Evolutionary conservation across 2,329 filamentous ascomycete genomes (phyloP).

Genomic region (Passalora sequoiae): DNA sequence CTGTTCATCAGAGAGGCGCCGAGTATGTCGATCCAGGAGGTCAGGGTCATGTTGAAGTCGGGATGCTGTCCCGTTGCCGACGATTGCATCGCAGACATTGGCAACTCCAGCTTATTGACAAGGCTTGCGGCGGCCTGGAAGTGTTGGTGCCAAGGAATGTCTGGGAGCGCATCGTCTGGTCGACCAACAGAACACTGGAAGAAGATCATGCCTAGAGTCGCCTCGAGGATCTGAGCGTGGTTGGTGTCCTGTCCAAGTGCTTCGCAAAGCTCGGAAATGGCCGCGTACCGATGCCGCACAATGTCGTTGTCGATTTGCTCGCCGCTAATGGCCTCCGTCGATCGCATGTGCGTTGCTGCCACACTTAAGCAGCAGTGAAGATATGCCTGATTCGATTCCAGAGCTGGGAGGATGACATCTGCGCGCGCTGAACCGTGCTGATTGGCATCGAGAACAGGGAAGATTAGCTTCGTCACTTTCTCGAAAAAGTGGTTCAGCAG

Average conservation of each 20-base stretch:
- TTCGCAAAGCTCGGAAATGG: slow-evolving; percentile 79
- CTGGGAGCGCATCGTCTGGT: slow-evolving; percentile 75
- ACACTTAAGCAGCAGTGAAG: slow-evolving; percentile 94
- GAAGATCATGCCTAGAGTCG: slow-evolving; percentile 90
- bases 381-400: slow-evolving; percentile 89
- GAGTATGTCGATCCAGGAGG: slow-evolving; percentile 94
- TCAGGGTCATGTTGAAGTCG: slow-evolving; percentile 92
- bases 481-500: slow-evolving; percentile 88
- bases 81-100: slow-evolving; percentile 54
- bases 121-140: slow-evolving; percentile 86
- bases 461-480: slow-evolving; percentile 80
- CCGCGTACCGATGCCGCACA: slow-evolving; percentile 83
- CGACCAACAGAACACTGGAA: slow-evolving; percentile 90
- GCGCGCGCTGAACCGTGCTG: slow-evolving; percentile 76
- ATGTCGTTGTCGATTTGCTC: slow-evolving; percentile 85
- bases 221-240: slow-evolving; percentile 84
- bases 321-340: slow-evolving; percentile 59
- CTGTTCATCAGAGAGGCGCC: slow-evolving; percentile 86
- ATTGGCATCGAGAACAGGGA: slow-evolving; percentile 86
- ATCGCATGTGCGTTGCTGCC: slow-evolving; percentile 86
- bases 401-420: slow-evolving; percentile 77
- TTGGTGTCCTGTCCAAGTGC: slow-evolving; percentile 74
- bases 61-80: slow-evolving; percentile 49
- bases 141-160: slow-evolving; percentile 96
- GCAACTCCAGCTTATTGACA: slow-evolving; percentile 77